phyloP scores from a whole-genome alignment of 208 protist genomes.

The Borovskyia barvae region DNA sequence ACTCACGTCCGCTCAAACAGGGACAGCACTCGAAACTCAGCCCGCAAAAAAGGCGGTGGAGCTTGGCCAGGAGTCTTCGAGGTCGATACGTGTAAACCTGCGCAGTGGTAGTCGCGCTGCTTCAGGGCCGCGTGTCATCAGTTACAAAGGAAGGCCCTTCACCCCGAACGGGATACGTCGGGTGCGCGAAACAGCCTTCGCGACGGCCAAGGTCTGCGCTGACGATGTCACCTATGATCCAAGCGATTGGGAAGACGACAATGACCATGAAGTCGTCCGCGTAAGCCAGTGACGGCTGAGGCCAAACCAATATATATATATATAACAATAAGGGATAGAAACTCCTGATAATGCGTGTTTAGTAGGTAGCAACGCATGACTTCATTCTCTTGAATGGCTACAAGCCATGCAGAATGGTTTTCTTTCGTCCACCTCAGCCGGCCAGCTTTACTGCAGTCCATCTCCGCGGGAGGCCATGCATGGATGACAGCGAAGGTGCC shows the following conservation, averaged over 20 bases:
- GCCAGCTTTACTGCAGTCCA: no score
- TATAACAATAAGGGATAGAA: no score
- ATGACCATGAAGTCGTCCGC: background rate
- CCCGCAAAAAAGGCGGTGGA: conserved; percentile 3
- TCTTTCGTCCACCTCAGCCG: no score
- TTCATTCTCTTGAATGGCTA: no score
- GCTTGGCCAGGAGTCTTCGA: background rate
- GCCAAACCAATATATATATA: no score
- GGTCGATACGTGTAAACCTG: background rate
- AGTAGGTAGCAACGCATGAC: no score
- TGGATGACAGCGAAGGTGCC: no score
- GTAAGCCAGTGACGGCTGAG: no score
- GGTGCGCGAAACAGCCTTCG: conserved; percentile 2
- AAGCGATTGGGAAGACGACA: conserved; percentile 19
- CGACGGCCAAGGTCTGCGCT: conserved; percentile 13
- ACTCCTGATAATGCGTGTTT: no score
- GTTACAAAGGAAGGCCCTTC: conserved; percentile 50
- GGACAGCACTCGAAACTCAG: background rate
- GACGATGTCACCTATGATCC: conserved; percentile 25
- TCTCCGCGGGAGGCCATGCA: no score
- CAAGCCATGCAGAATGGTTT: no score
- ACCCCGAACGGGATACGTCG: conserved; percentile 45
- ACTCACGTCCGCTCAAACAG: background rate
- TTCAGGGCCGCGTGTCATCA: conserved; percentile 22
- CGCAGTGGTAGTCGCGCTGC: background rate